Conservation (phyloP, 2,329 filamentous ascomycete species). For the Sporothrix brasiliensis region DNA sequence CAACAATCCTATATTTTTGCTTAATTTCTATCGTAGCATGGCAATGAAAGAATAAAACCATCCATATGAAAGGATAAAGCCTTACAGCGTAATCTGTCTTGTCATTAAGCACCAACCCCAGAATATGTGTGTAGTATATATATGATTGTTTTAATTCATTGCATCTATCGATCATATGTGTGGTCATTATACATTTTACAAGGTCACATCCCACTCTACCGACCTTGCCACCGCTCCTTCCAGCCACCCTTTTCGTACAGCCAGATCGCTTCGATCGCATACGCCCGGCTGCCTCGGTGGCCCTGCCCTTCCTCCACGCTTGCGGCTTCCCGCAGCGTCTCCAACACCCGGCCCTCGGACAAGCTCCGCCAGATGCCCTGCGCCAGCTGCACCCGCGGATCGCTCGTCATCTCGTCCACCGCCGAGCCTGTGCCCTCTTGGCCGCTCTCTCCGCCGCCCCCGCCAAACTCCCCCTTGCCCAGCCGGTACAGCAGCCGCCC, state of each 20-base stretch:
- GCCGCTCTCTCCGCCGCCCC: slow-evolving; percentile 57
- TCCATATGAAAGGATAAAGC: not conserved
- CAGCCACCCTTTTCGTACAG: slow-evolving; percentile 72
- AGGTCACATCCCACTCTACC: slow-evolving; percentile 5
- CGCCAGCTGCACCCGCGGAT: slow-evolving; percentile 54
- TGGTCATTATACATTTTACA: not conserved
- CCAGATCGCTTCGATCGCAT: slow-evolving; percentile 89
- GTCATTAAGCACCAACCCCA: too few relatives aligned
- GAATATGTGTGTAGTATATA: not conserved
- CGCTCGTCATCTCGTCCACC: slow-evolving; percentile 29
- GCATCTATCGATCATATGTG: not conserved
- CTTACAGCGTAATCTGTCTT: not conserved
- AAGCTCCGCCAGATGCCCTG: slow-evolving; percentile 82
- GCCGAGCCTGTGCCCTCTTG: slow-evolving; percentile 1
- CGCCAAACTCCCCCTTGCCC: slow-evolving; percentile 71
- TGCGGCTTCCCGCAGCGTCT: slow-evolving; percentile 76
- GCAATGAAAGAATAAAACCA: slow-evolving; percentile 20
- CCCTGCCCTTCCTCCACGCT: slow-evolving; percentile 63
- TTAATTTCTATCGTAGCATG: slow-evolving; percentile 14
- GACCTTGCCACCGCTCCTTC: slow-evolving; percentile 64
- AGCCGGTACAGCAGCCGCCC: slow-evolving; percentile 83
- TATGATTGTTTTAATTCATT: not conserved
- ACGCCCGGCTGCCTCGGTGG: slow-evolving; percentile 79
- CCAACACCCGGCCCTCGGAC: slow-evolving; percentile 74
- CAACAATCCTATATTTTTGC: not conserved